phyloP scores from a whole-genome alignment of 176 grass and related monocot species.

The Oryza longistaminata region DNA sequence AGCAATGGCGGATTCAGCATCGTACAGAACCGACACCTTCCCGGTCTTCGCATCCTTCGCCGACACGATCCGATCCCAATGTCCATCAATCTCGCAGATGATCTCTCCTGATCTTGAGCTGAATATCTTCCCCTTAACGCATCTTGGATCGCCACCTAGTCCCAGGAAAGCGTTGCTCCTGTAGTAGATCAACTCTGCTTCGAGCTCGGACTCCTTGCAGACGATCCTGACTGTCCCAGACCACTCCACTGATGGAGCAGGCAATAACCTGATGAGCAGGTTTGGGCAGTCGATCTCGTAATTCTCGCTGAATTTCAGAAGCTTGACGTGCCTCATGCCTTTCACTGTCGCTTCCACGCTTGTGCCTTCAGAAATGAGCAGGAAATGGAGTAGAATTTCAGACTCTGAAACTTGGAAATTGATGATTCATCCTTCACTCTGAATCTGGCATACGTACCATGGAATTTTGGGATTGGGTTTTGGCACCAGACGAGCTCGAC shows the following conservation, averaged over 20 bases:
- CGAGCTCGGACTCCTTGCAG: slow-evolving; percentile 64
- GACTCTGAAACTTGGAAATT: too few relatives aligned
- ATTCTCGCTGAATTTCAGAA: slow-evolving; percentile 46
- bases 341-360: slow-evolving; percentile 67
- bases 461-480: slow-evolving; percentile 58
- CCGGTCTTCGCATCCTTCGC: slow-evolving; percentile 58
- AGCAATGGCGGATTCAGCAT: slow-evolving; percentile 53
- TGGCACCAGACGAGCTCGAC: slow-evolving; percentile 81
- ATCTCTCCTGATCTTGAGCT: slow-evolving; percentile 18
- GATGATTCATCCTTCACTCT: background rate
- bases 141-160: slow-evolving; percentile 61
- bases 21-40: slow-evolving; percentile 58
- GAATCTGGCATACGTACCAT: slow-evolving; percentile 42
- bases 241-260: slow-evolving; percentile 62
- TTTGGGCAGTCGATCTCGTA: slow-evolving; percentile 82
- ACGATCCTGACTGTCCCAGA: slow-evolving; percentile 53
- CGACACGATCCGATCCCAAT: slow-evolving; percentile 71
- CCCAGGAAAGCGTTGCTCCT: slow-evolving; percentile 60
- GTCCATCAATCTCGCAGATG: slow-evolving; percentile 67
- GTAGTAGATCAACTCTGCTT: slow-evolving; percentile 62
- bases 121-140: slow-evolving; percentile 59
- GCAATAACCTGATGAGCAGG: slow-evolving; percentile 69
- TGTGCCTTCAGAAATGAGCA: slow-evolving; percentile 41
- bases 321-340: slow-evolving; percentile 58
- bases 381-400: background rate